These are phyloP conservation scores for Termitomyces sp. DNA, from an alignment of 768 basidiomycete genomes.

Conservation along the genomic window DNA sequence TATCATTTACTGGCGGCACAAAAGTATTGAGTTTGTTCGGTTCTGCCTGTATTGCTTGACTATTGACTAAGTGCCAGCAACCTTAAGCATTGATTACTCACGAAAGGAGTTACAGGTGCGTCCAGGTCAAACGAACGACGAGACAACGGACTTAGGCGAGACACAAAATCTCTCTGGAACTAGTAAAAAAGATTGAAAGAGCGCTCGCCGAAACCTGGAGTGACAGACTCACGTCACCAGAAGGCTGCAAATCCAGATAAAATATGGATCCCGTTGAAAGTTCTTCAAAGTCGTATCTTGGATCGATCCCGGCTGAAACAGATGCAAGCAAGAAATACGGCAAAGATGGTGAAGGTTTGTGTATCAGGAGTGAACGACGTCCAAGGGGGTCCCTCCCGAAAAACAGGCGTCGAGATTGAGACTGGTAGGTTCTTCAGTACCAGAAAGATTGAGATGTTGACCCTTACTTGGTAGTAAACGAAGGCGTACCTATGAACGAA, in stretches of 20 bases:
- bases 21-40: conserved; percentile 39
- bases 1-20: conserved; percentile 39
- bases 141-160: conserved; percentile 10
- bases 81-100: conserved; percentile 16
- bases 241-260: conserved; percentile 38
- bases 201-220: background rate
- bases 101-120: conserved; percentile 19
- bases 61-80: background rate
- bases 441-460: background rate
- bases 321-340: conserved; percentile 65
- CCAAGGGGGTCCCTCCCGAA: conserved; percentile 84
- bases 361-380: conserved; percentile 77
- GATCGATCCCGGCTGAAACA: conserved; percentile 47
- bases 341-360: conserved; percentile 40
- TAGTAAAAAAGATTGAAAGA: background rate
- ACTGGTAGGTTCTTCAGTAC: conserved; percentile 26
- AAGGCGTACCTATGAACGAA: conserved; percentile 64
- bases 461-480: conserved; percentile 66
- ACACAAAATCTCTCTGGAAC: conserved; percentile 10
- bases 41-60: conserved; percentile 33
- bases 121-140: conserved; percentile 7
- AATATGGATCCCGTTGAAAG: conserved; percentile 54
- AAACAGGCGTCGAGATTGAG: conserved; percentile 43
- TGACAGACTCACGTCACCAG: conserved; percentile 1
- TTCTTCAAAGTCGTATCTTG: conserved; percentile 53